Percentiles rank a stretch among this genome's conserved stretches.
Evolutionary conservation across 306 rosid species (phyloP).

Genomic region (Acacia crassicarpa): DNA sequence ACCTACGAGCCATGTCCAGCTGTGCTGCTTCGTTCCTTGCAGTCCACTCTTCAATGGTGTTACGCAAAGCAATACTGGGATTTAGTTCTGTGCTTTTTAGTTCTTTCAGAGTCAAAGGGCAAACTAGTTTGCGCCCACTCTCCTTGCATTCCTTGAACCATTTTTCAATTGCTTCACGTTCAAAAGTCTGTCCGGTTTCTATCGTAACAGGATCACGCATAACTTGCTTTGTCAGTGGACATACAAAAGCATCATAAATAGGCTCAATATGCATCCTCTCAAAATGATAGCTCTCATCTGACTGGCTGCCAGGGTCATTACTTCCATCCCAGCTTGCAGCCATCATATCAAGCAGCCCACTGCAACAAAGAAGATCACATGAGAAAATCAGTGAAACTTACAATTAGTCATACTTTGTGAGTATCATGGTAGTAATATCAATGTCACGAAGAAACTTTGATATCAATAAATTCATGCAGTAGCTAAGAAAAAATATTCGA

Average conservation of each 20-base stretch:
- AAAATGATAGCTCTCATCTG: conserved; percentile 76
- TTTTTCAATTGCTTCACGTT: conserved; percentile 88
- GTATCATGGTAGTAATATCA: background rate
- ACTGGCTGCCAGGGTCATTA: conserved; percentile 78
- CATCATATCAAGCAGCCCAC: conserved; percentile 54
- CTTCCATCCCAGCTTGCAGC: conserved; percentile 86
- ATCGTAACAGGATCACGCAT: conserved; percentile 92
- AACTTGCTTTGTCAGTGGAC: conserved; percentile 91
- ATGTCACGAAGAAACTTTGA: background rate
- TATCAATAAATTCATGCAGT: background rate
- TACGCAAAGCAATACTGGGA: conserved; percentile 92
- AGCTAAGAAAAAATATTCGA: conserved; percentile 4
- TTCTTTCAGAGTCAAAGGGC: conserved; percentile 80
- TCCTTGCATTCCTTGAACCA: conserved; percentile 96
- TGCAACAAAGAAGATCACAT: conserved; percentile 33
- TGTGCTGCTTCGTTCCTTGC: conserved; percentile 94
- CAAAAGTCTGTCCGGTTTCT: conserved; percentile 92
- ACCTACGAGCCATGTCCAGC: conserved; percentile 85
- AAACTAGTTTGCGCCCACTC: conserved; percentile 74
- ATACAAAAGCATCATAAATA: conserved; percentile 83
- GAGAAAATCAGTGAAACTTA: background rate
- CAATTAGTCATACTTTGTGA: background rate
- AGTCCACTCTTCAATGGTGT: conserved; percentile 99
- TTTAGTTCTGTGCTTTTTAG: conserved; percentile 66
- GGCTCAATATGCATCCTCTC: conserved; percentile 86